Evolutionary conservation across 1,284 basidiomycete genomes (phyloP).

Genomic region (Tetrapyrgos nigripes): DNA sequence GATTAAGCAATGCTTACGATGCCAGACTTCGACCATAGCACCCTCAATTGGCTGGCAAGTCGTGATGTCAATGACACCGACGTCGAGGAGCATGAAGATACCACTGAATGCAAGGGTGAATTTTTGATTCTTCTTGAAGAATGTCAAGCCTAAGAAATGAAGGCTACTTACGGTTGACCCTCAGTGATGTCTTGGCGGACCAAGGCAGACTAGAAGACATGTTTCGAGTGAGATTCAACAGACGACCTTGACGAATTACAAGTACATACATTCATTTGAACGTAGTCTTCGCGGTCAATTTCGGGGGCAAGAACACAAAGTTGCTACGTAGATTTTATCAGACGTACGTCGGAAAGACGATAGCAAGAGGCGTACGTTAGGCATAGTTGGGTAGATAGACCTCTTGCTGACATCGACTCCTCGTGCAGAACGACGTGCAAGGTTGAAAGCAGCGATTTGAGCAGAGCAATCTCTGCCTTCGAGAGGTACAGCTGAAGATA

Average conservation of each 20-base stretch:
- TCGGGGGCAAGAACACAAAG: conserved; percentile 34
- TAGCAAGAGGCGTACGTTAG: conserved; percentile 22
- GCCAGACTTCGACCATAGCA: conserved; percentile 67
- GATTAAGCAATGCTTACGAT: conserved; percentile 28
- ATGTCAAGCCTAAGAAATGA: not conserved
- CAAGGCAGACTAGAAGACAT: conserved; percentile 34
- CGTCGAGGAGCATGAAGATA: conserved; percentile 56
- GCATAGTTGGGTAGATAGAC: conserved; percentile 22
- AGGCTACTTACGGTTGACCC: conserved; percentile 41
- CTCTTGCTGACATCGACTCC: conserved; percentile 26
- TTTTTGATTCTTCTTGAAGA: not conserved
- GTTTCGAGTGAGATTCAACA: conserved; percentile 26
- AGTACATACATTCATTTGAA: not conserved
- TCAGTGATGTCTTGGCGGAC: conserved; percentile 59
- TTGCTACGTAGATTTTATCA: conserved; percentile 17
- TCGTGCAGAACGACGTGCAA: conserved; percentile 26
- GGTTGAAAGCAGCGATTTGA: conserved; percentile 24
- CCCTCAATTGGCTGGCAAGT: conserved; percentile 61
- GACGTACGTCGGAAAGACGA: no score
- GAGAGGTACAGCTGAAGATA: conserved; percentile 11
- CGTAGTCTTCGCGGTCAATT: conserved; percentile 22
- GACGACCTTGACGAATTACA: conserved; percentile 16
- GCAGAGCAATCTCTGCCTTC: conserved; percentile 26
- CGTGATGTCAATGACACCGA: conserved; percentile 62
- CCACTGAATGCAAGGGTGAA: conserved; percentile 40